These are phyloP conservation scores for Solanum pennellii DNA, from an alignment of 257 asterid species.

Conservation along the genomic window DNA sequence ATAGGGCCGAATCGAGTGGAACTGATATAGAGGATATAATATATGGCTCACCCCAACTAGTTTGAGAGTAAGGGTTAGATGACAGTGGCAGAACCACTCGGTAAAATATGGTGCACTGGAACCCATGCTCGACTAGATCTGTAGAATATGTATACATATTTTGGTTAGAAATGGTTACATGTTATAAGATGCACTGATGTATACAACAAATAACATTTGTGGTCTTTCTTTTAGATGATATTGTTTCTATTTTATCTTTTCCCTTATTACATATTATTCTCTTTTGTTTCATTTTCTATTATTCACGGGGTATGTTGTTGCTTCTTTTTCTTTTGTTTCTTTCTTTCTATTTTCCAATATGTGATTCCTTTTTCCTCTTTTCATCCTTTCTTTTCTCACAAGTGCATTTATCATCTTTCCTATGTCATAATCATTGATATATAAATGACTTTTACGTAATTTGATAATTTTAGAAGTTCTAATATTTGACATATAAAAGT, in stretches of 20 bases:
- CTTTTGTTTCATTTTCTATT: neutral
- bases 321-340: neutral
- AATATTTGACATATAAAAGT: neutral
- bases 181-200: neutral
- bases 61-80: neutral
- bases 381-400: neutral
- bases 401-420: neutral
- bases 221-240: neutral
- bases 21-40: neutral
- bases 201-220: neutral
- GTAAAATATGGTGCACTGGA: neutral
- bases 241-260: neutral
- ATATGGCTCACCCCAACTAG: neutral
- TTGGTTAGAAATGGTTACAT: neutral
- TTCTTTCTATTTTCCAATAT: neutral
- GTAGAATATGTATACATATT: neutral
- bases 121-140: neutral
- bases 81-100: neutral
- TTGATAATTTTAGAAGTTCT: neutral
- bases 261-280: neutral
- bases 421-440: neutral
- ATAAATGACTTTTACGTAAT: neutral
- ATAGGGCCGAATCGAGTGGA: neutral
- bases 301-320: neutral
- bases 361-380: neutral